Evolutionary conservation across 106 monocot species (phyloP).

Genomic region (Chionographis japonica): DNA sequence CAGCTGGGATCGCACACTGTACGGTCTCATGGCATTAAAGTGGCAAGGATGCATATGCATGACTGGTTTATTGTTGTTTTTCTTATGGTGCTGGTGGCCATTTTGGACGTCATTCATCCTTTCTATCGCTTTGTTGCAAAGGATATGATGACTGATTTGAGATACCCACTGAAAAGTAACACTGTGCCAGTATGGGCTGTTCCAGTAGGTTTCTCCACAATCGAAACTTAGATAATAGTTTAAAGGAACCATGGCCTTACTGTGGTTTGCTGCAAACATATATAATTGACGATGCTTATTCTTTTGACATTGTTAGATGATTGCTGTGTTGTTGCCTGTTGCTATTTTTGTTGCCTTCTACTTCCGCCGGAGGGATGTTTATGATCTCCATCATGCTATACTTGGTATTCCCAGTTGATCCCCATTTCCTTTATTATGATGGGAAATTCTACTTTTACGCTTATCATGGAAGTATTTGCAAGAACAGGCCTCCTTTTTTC

Average conservation of each 20-base stretch:
- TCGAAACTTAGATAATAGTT: not conserved
- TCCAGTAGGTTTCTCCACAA: constrained; percentile 30
- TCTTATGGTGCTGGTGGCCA: constrained; percentile 15
- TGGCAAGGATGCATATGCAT: constrained; percentile 36
- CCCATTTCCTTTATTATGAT: not conserved
- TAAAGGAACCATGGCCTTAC: no score
- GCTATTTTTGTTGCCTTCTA: constrained; percentile 46
- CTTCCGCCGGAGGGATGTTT: constrained; percentile 51
- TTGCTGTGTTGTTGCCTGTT: constrained; percentile 47
- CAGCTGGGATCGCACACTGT: constrained; percentile 33
- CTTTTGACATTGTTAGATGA: constrained; percentile 23
- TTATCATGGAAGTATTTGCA: not conserved
- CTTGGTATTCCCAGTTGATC: constrained; percentile 23
- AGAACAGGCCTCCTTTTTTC: constrained; percentile 44
- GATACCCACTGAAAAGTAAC: constrained; percentile 49
- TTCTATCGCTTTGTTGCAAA: constrained; percentile 49
- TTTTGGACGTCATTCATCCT: constrained; percentile 25
- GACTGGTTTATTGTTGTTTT: constrained; percentile 54
- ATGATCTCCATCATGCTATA: constrained; percentile 63
- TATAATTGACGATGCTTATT: no score
- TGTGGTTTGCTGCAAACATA: no score
- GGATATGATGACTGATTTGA: constrained; percentile 55
- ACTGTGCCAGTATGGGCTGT: constrained; percentile 45
- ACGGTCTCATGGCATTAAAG: constrained; percentile 37
- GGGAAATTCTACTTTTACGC: not conserved